These are phyloP conservation scores for Volvox reticuliferus DNA, from an alignment of 139 green algal genomes.

Conservation along the genomic window DNA sequence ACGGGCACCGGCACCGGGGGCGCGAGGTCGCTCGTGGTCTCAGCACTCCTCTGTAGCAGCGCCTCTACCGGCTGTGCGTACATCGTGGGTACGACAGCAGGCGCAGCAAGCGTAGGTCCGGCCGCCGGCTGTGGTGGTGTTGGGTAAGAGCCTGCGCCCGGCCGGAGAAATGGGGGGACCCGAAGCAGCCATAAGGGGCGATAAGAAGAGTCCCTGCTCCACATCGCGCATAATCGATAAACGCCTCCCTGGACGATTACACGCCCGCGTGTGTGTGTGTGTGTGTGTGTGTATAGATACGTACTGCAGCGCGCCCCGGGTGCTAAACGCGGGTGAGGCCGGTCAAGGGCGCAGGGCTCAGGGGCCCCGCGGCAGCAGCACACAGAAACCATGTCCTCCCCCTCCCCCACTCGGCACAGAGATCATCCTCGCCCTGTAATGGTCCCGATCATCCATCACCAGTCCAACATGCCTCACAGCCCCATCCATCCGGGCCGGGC, in stretches of 20 bases:
- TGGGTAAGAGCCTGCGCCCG: background rate
- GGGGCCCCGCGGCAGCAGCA: too few species aligned
- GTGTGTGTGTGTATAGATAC: too few species aligned
- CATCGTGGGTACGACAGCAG: background rate
- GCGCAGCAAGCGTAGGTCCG: background rate
- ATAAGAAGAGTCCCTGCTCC: too few species aligned
- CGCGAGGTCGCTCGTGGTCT: background rate
- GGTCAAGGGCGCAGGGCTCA: too few species aligned
- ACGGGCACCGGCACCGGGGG: background rate
- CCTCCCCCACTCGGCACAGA: background rate
- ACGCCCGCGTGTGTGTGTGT: too few species aligned
- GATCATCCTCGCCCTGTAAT: too few species aligned
- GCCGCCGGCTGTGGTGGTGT: background rate
- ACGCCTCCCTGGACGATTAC: too few species aligned
- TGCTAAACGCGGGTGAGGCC: too few species aligned
- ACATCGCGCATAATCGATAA: too few species aligned
- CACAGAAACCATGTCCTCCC: background rate
- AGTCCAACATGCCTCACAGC: background rate
- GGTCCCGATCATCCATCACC: background rate
- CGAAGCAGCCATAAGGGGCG: background rate
- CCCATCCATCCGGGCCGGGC: background rate
- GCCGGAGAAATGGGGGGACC: background rate
- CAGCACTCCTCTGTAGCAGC: background rate
- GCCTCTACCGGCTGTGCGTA: background rate
- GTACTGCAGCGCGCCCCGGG: too few species aligned